Percentiles rank a stretch among this genome's conserved stretches.
Conservation (phyloP, 2,329 filamentous ascomycete species). For the Gnomoniopsis smithogilvyi region DNA sequence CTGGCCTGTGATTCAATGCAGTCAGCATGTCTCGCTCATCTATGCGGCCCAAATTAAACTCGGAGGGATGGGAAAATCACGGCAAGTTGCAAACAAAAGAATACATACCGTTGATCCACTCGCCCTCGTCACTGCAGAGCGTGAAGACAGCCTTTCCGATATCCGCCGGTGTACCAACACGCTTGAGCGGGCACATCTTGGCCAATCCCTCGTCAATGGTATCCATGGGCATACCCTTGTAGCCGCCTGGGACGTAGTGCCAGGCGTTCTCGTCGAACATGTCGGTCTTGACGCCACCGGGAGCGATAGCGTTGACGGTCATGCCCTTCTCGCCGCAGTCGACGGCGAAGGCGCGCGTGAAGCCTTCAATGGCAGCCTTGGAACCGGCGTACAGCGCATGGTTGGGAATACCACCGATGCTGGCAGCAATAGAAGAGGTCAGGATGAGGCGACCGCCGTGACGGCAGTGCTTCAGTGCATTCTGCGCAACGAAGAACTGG, state of each 20-base stretch:
- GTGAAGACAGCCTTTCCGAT: constrained; percentile 56
- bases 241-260: constrained; percentile 59
- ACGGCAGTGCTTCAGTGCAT: constrained; percentile 68
- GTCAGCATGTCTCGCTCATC: constrained; percentile 6
- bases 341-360: constrained; percentile 68
- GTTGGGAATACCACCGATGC: constrained; percentile 63
- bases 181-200: constrained; percentile 55
- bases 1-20: constrained; percentile 27
- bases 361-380: constrained; percentile 71
- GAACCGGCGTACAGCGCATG: constrained; percentile 69
- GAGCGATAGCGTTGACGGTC: constrained; percentile 71
- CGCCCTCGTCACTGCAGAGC: constrained; percentile 54
- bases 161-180: constrained; percentile 56
- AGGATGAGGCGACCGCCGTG: constrained; percentile 69
- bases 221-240: constrained; percentile 47
- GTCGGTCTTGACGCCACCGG: constrained; percentile 71
- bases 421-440: constrained; percentile 67
- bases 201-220: constrained; percentile 54
- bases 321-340: constrained; percentile 67
- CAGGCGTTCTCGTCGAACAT: constrained; percentile 72
- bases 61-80: not conserved
- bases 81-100: not conserved
- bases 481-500: constrained; percentile 76
- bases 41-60: not conserved
- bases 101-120: constrained; percentile 62